These are phyloP conservation scores for Phlegmacium glaucopus DNA, from an alignment of 768 basidiomycete species.

Conservation along the genomic window DNA sequence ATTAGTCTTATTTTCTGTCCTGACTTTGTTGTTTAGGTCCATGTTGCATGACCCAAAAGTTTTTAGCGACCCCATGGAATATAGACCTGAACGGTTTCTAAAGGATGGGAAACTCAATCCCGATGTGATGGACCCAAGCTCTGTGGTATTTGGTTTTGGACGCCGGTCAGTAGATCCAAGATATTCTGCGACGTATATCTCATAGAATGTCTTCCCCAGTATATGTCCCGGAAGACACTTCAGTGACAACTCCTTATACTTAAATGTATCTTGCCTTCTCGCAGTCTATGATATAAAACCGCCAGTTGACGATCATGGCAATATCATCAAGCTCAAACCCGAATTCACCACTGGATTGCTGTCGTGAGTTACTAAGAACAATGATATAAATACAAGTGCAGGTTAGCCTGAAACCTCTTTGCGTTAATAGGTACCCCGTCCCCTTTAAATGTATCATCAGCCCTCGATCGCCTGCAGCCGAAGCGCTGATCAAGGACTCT, in stretches of 20 bases:
- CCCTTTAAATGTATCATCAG: slow-evolving; percentile 22
- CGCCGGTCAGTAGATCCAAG: slow-evolving; percentile 19
- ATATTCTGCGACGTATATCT: background rate
- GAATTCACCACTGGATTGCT: slow-evolving; percentile 18
- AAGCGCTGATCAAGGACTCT: slow-evolving; percentile 13
- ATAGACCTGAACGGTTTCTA: slow-evolving; percentile 1
- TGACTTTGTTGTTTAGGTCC: slow-evolving; percentile 4
- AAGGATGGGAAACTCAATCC: slow-evolving; percentile 21
- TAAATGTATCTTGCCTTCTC: slow-evolving; percentile 16
- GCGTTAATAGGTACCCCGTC: slow-evolving; percentile 15
- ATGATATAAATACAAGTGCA: background rate
- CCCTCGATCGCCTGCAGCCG: slow-evolving; percentile 14
- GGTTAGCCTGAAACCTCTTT: background rate
- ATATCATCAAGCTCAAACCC: slow-evolving; percentile 11
- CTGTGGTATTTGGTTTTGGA: slow-evolving; percentile 30
- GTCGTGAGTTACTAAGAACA: slow-evolving; percentile 21
- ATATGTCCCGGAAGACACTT: slow-evolving; percentile 24
- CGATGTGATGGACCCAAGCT: slow-evolving; percentile 19
- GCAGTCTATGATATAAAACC: slow-evolving; percentile 22
- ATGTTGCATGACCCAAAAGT: slow-evolving; percentile 9
- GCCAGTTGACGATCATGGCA: slow-evolving; percentile 11
- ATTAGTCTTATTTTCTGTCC: background rate
- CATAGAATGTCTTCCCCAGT: background rate
- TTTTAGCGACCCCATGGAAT: too few species aligned
- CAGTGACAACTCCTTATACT: slow-evolving; percentile 19